phyloP scores from a whole-genome alignment of 345 rosid genomes.

The Sisymbrium altissimum region DNA sequence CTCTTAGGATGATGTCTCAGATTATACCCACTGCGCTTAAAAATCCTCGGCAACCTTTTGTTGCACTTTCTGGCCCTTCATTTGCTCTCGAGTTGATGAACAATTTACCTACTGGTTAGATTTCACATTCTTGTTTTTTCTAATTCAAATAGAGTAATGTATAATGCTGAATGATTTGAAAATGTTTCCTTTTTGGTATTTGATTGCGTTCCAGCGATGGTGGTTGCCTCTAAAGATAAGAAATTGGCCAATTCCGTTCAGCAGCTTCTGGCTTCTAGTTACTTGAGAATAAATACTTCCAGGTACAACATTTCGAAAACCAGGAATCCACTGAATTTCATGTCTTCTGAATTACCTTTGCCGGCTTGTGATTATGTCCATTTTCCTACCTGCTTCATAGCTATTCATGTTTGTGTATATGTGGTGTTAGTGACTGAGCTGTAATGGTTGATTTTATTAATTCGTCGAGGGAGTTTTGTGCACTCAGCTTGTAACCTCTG shows the following conservation, averaged over 20 bases:
- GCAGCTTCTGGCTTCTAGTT: conserved; percentile 80
- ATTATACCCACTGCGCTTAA: conserved; percentile 67
- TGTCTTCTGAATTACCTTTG: neutral
- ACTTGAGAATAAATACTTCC: conserved; percentile 83
- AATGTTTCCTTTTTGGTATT: neutral
- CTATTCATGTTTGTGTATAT: neutral
- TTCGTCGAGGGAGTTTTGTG: conserved; percentile 22
- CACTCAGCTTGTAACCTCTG: conserved; percentile 69
- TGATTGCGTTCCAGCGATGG: conserved; percentile 68
- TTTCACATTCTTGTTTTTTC: neutral
- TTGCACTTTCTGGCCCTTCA: conserved; percentile 89
- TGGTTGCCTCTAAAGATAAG: conserved; percentile 85
- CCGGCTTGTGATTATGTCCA: neutral
- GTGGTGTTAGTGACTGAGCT: neutral
- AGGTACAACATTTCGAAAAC: conserved; percentile 45
- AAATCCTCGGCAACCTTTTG: conserved; percentile 82
- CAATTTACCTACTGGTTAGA: conserved; percentile 75
- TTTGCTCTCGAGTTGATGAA: conserved; percentile 91
- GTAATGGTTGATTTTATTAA: neutral
- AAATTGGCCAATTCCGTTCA: conserved; percentile 71
- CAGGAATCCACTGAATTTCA: neutral
- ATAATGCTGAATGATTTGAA: neutral
- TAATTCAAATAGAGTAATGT: neutral
- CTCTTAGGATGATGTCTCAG: conserved; percentile 94
- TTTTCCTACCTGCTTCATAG: neutral